Conservation (phyloP, 2,329 filamentous ascomycete genomes). For the Aureobasidium sp. region DNA sequence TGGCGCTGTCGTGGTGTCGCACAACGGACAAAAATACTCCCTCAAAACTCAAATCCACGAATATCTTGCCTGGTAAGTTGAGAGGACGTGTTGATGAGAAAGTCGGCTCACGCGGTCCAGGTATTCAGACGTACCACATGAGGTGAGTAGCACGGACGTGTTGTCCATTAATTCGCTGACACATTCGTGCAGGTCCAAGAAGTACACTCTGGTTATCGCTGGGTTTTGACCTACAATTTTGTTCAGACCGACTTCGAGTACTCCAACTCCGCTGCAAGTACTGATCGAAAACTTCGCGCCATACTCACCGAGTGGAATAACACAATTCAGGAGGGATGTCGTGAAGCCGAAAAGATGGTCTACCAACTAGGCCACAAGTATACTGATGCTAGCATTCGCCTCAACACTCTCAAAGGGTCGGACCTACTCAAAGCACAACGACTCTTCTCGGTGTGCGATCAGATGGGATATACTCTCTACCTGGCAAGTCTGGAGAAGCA, state of each 20-base stretch:
- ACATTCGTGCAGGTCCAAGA: constrained; percentile 24
- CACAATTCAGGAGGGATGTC: too few species aligned
- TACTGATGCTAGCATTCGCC: constrained; percentile 21
- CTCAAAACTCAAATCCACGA: constrained; percentile 25
- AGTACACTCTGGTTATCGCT: constrained; percentile 42
- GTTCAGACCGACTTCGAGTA: constrained; percentile 24
- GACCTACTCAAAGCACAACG: constrained; percentile 22
- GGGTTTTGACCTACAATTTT: constrained; percentile 50
- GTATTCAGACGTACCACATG: constrained; percentile 50
- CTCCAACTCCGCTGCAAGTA: neutral
- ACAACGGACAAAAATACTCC: constrained; percentile 7
- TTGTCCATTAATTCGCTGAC: neutral
- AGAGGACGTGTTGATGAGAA: neutral
- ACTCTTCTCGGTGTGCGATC: constrained; percentile 20
- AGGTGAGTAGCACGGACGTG: constrained; percentile 29
- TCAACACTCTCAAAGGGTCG: constrained; percentile 22
- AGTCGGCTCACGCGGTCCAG: constrained; percentile 23
- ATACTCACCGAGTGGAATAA: constrained; percentile 9
- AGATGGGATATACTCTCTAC: constrained; percentile 21
- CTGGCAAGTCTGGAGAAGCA: constrained; percentile 18
- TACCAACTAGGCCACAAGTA: constrained; percentile 28
- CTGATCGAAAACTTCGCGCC: neutral
- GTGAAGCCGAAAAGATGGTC: constrained; percentile 8
- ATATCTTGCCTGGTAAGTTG: constrained; percentile 29
- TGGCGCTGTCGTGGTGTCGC: constrained; percentile 19